Conservation (phyloP, 768 basidiomycete species). For the Polyporus arcularius region DNA sequence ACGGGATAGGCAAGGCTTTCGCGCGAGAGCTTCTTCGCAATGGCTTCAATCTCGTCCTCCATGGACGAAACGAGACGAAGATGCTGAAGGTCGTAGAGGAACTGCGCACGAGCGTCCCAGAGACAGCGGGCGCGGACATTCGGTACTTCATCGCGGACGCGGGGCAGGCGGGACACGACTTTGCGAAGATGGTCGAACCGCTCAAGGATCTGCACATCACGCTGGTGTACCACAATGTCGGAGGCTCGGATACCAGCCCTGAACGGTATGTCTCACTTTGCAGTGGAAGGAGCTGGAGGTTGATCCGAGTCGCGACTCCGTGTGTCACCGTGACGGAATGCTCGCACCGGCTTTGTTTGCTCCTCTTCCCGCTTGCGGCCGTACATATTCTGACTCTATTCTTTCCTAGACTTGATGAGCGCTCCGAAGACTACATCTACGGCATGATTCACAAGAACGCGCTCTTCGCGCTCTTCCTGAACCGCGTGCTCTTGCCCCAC, state of each 20-base stretch:
- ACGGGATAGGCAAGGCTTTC: slow-evolving; percentile 31
- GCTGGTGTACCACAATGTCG: slow-evolving; percentile 31
- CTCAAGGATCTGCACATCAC: slow-evolving; percentile 31
- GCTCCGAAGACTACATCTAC: slow-evolving; percentile 19
- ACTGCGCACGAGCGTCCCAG: slow-evolving; percentile 12
- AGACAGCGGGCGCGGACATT: slow-evolving; percentile 15
- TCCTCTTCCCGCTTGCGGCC: not conserved
- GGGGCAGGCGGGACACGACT: slow-evolving; percentile 18
- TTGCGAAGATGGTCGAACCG: slow-evolving; percentile 17
- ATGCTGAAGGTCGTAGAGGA: slow-evolving; percentile 25
- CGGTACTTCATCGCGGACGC: slow-evolving; percentile 30
- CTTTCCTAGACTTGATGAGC: slow-evolving; percentile 23
- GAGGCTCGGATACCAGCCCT: slow-evolving; percentile 8
- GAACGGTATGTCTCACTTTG: slow-evolving; percentile 17
- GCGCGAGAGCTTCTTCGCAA: slow-evolving; percentile 27
- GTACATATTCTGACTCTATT: not conserved
- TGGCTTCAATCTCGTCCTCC: slow-evolving; percentile 33
- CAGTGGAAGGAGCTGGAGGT: no score
- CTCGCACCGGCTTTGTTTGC: not conserved
- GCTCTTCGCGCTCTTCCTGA: slow-evolving; percentile 29
- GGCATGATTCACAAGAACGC: slow-evolving; percentile 21
- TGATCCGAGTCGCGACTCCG: no score
- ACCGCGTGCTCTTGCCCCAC: slow-evolving; percentile 29
- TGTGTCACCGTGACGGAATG: no score
- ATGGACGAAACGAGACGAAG: slow-evolving; percentile 30